Percentiles rank a stretch among this genome's conserved stretches.
Evolutionary conservation across 306 rosid species (phyloP).

Genomic region (Vicia sativa): DNA sequence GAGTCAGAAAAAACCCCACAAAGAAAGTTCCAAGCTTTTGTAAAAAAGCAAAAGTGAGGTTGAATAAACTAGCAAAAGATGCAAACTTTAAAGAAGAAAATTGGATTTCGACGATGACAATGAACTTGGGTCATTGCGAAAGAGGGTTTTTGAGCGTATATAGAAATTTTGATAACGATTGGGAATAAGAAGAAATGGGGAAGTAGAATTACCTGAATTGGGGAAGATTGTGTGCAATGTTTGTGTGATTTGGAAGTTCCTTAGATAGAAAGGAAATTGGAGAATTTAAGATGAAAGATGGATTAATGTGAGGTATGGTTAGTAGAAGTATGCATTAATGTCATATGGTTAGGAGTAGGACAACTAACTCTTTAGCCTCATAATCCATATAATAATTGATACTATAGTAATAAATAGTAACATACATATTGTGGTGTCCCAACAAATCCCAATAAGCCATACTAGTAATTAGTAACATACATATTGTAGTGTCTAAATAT

Average conservation of each 20-base stretch:
- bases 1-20: not conserved
- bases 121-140: constrained; percentile 5
- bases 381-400: constrained; percentile 28
- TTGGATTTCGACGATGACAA: constrained; percentile 22
- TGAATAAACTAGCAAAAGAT: constrained; percentile 3
- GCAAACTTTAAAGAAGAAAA: constrained; percentile 22
- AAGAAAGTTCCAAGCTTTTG: constrained; percentile 15
- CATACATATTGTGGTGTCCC: too few species aligned
- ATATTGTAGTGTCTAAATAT: too few species aligned
- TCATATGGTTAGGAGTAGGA: constrained; percentile 70
- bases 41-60: not conserved
- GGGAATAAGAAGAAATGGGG: not conserved
- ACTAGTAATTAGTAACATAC: too few species aligned
- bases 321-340: constrained; percentile 48
- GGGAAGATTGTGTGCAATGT: not conserved
- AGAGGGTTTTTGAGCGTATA: not conserved
- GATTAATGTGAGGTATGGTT: constrained; percentile 33
- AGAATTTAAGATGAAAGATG: not conserved
- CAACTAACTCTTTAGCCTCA: constrained; percentile 49
- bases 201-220: constrained; percentile 28
- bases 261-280: not conserved
- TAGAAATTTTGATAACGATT: not conserved
- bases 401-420: too few species aligned
- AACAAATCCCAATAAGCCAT: too few species aligned
- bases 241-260: not conserved